phyloP scores from a whole-genome alignment of 768 basidiomycete genomes.

The Lactifluus pinguis region DNA sequence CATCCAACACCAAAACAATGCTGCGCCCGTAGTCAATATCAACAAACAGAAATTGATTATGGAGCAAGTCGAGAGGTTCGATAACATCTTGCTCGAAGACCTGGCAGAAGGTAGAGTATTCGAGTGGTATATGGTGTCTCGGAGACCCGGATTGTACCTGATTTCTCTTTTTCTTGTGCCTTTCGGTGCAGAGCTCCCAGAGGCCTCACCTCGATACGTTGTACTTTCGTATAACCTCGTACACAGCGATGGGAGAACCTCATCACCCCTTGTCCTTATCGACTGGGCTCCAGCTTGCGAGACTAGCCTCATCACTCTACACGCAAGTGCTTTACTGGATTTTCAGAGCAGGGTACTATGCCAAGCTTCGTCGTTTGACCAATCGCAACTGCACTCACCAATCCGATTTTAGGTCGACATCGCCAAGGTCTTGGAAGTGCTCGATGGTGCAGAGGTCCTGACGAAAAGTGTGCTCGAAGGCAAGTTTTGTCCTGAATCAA shows the following conservation, averaged over 20 bases:
- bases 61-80: slow-evolving; percentile 77
- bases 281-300: slow-evolving; percentile 90
- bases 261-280: slow-evolving; percentile 76
- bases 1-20: slow-evolving; percentile 51
- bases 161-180: too few species aligned
- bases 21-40: slow-evolving; percentile 84
- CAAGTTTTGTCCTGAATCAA: slow-evolving; percentile 32
- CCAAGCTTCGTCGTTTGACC: neutral
- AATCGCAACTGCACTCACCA: neutral
- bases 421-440: slow-evolving; percentile 70
- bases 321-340: slow-evolving; percentile 71
- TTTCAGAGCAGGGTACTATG: slow-evolving; percentile 70
- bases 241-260: slow-evolving; percentile 74
- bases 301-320: slow-evolving; percentile 60
- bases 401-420: slow-evolving; percentile 50
- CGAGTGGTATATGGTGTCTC: neutral
- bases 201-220: slow-evolving; percentile 80
- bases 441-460: slow-evolving; percentile 74
- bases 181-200: slow-evolving; percentile 60
- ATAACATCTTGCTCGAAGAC: slow-evolving; percentile 68
- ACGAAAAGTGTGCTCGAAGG: slow-evolving; percentile 65
- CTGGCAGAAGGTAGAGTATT: slow-evolving; percentile 65
- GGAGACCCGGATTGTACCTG: too few species aligned
- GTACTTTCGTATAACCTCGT: slow-evolving; percentile 74
- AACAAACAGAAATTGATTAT: slow-evolving; percentile 74